A percentile compares a stretch with the other conserved stretches of the same genome.
phyloP scores from a whole-genome alignment of 2,329 filamentous ascomycete genomes.

The Hypoxylon sp. region DNA sequence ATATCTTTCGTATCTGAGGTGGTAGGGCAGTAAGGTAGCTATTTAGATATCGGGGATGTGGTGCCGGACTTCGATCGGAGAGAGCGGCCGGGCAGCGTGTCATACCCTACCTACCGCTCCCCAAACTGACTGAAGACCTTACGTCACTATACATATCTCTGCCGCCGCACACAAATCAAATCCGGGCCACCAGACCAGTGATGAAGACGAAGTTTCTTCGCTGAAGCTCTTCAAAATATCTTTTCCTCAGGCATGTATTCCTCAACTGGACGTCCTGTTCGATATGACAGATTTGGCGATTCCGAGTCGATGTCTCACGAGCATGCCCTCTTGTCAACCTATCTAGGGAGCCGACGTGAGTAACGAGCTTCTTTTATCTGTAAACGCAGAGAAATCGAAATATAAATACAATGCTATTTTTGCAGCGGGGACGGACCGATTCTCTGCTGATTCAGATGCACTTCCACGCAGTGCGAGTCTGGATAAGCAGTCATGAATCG shows the following conservation, averaged over 20 bases:
- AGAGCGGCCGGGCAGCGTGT: too few relatives aligned
- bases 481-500: neutral
- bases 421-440: too few relatives aligned
- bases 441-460: neutral
- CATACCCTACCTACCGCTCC: too few relatives aligned
- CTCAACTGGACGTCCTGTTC: neutral
- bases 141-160: neutral
- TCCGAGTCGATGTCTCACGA: neutral
- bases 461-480: neutral
- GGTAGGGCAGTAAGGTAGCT: too few relatives aligned
- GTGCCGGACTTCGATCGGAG: too few relatives aligned
- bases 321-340: neutral
- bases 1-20: too few relatives aligned
- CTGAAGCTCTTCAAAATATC: neutral
- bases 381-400: neutral
- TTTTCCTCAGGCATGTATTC: neutral
- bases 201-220: neutral
- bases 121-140: too few relatives aligned
- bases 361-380: neutral
- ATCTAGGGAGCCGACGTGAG: neutral
- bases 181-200: neutral
- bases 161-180: neutral
- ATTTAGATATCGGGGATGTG: too few relatives aligned
- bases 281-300: neutral
- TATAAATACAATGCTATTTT: too few relatives aligned